phyloP scores from a whole-genome alignment of 2,329 filamentous ascomycete genomes.

The Fusarium nurragi region DNA sequence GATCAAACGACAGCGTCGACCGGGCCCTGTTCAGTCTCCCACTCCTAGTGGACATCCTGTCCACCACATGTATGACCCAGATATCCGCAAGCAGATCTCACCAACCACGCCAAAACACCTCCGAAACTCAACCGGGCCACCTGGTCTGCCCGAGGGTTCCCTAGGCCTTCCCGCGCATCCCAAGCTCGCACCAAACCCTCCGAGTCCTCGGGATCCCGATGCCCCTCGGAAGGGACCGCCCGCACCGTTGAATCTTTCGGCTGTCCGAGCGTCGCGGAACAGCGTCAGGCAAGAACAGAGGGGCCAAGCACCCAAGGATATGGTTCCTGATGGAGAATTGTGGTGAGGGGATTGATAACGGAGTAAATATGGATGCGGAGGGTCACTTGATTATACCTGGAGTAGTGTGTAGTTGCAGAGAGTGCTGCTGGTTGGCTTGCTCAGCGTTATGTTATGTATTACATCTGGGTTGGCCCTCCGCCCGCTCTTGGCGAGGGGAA shows the following conservation, averaged over 20 bases:
- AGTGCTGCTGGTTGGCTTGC: constrained; percentile 27
- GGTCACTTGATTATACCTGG: not conserved
- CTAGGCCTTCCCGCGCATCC: constrained; percentile 46
- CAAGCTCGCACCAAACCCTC: constrained; percentile 31
- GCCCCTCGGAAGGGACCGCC: constrained; percentile 32
- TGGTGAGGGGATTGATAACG: constrained; percentile 6
- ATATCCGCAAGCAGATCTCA: constrained; percentile 47
- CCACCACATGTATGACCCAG: constrained; percentile 49
- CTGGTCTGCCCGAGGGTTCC: constrained; percentile 41
- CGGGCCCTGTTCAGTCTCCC: constrained; percentile 30
- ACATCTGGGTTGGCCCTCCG: not conserved
- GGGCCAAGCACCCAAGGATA: constrained; percentile 8
- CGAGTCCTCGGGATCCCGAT: constrained; percentile 17
- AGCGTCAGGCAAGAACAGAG: constrained; percentile 11
- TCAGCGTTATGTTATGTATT: constrained; percentile 1
- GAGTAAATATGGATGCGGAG: not conserved
- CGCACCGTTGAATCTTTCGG: constrained; percentile 24
- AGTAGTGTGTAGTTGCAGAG: not conserved
- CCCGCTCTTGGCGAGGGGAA: not conserved
- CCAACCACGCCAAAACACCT: constrained; percentile 37
- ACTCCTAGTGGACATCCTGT: constrained; percentile 37
- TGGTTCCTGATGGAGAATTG: constrained; percentile 31
- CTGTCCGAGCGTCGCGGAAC: constrained; percentile 11
- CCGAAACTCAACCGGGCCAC: constrained; percentile 30
- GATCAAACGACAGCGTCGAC: constrained; percentile 33